Base-by-base conservation (phyloP, 176 grass and related monocot genomes). In the Oropetium thomaeum region DNA sequence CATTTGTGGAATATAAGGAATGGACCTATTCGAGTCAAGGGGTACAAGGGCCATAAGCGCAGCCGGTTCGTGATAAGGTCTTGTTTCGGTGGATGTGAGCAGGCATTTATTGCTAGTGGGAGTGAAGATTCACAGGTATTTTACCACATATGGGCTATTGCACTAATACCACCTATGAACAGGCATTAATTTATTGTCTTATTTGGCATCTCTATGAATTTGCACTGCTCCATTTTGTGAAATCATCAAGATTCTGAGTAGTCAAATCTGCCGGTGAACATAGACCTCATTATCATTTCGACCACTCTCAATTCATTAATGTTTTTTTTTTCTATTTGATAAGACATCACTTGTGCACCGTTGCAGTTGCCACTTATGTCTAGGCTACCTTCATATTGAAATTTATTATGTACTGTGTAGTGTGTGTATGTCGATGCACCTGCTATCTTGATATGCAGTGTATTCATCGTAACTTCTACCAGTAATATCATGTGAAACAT, bases 71-170 rank as follows among this genome's bases (percentile, higher is more conserved):
- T 89, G 33, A 93, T 97, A 88, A 86, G 93, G n/a, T 97, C 93
- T 53, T 97, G 93, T 82, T 97, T 97, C 75, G 93, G 93, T 43
- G 93, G 93, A 54, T 83, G 87, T 14, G 90, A 91, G 57, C 90
- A 97, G 44, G 90, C 85, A 14, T 97, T 97, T 48, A 73, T 97
- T 90, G 93, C 90, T 48, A 97, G 93, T 76, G 93, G 93, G 19
- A 97, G 93, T 79, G 93, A 97, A 79, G 93, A 97, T 83, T 93
- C 90, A 80, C 77, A 79, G 93, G 93, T 93, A 90, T 81, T 17
- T 33, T 63, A 29, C 22, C 16, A 72, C 22, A 55, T 72, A 17
- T 52, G 22, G 22, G 0, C 55, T 71, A n/a, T 69, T 23, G 3
- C 63, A 79, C 57, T 34, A 13, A 33, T 44, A 79, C 51, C n/a